Evolutionary conservation across 768 basidiomycete species (phyloP).

Genomic region (Lactarius trivialis): DNA sequence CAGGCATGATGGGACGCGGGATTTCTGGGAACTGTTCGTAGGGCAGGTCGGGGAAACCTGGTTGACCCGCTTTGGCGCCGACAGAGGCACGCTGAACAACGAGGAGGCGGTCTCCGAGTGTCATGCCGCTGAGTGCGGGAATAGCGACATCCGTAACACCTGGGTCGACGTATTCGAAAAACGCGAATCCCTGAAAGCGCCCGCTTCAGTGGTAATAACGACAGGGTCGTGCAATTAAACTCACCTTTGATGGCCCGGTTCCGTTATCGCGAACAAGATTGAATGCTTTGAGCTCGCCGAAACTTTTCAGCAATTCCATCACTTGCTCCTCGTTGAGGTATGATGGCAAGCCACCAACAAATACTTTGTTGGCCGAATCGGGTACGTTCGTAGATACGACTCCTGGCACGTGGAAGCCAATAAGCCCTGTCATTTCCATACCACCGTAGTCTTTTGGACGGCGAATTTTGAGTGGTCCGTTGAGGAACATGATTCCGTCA

Average conservation of each 20-base stretch:
- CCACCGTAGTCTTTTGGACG: slow-evolving; percentile 97
- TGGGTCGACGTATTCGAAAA: slow-evolving; percentile 95
- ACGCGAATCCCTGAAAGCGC: slow-evolving; percentile 81
- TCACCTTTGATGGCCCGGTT: slow-evolving; percentile 81
- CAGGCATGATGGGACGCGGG: slow-evolving; percentile 83
- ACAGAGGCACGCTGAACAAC: slow-evolving; percentile 96
- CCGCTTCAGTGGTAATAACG: not conserved
- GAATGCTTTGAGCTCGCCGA: slow-evolving; percentile 96
- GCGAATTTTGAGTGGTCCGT: slow-evolving; percentile 93
- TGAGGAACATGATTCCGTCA: slow-evolving; percentile 94
- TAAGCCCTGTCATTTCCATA: slow-evolving; percentile 40
- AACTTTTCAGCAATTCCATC: slow-evolving; percentile 94
- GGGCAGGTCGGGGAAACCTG: slow-evolving; percentile 57
- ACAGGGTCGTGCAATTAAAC: slow-evolving; percentile 11
- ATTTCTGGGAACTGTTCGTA: slow-evolving; percentile 80
- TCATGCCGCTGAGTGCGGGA: slow-evolving; percentile 94
- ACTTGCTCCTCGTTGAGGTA: slow-evolving; percentile 99
- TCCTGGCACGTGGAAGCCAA: slow-evolving; percentile 81
- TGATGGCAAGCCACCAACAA: slow-evolving; percentile 90
- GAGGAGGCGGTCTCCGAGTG: slow-evolving; percentile 89
- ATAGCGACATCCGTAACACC: slow-evolving; percentile 91
- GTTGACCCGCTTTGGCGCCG: slow-evolving; percentile 75
- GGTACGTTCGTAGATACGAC: slow-evolving; percentile 96
- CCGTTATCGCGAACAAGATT: slow-evolving; percentile 95
- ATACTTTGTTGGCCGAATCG: slow-evolving; percentile 96